Percentiles rank a stretch among this genome's conserved stretches.
Evolutionary conservation across 352 stramenopile genomes (phyloP).

Genomic region (Globisporangium abappressorium): DNA sequence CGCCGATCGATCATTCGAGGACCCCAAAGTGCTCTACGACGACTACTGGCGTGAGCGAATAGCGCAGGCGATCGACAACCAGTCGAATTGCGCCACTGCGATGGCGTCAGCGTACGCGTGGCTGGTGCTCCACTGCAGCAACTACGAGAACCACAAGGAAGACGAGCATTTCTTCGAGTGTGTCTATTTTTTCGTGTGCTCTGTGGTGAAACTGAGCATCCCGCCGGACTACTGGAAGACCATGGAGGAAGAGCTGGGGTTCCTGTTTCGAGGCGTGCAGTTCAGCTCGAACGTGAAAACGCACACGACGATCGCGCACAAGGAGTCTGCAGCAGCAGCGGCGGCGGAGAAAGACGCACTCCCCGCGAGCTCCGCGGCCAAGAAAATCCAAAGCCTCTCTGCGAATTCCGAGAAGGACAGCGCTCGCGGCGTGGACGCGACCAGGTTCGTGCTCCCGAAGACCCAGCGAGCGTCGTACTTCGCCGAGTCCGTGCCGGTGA

Average conservation of each 20-base stretch:
- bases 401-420: constrained; percentile 21
- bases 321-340: constrained; percentile 8
- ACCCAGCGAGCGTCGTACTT: constrained; percentile 55
- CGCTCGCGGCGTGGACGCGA: constrained; percentile 9
- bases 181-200: constrained; percentile 77
- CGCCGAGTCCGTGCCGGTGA: constrained; percentile 51
- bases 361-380: constrained; percentile 12
- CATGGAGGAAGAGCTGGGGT: constrained; percentile 71
- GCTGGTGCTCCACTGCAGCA: constrained; percentile 78
- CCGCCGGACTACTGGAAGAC: constrained; percentile 44
- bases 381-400: constrained; percentile 46
- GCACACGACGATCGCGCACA: constrained; percentile 30
- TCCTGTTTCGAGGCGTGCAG: constrained; percentile 70
- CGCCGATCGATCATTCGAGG: constrained; percentile 24
- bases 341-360: constrained; percentile 16
- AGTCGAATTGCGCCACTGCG: constrained; percentile 27
- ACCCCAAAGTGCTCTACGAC: constrained; percentile 23
- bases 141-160: constrained; percentile 81
- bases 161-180: constrained; percentile 81
- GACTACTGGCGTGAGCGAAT: constrained; percentile 27
- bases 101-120: constrained; percentile 62
- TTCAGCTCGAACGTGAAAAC: constrained; percentile 63
- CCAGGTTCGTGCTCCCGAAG: constrained; percentile 42
- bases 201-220: constrained; percentile 67
- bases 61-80: constrained; percentile 25